Evolutionary conservation across 257 asterid species (phyloP), one percentile per base, ranked within the genome.

Genomic region (Solanum sejunctum): DNA sequence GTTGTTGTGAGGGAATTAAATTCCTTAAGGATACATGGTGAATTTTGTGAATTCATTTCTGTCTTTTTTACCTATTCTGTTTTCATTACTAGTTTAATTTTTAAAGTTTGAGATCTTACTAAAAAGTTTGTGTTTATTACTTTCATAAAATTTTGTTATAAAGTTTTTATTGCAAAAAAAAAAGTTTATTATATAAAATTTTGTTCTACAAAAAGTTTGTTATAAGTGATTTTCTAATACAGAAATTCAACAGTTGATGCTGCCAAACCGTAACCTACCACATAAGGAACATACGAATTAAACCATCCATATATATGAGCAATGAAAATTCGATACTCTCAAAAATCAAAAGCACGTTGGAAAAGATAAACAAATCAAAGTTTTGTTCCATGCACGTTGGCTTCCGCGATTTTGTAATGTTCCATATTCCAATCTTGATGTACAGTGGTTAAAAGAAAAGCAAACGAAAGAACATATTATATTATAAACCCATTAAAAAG

Each of bases 241-340:
- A 28, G 32, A 28, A 28, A 2, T 28, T 28, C 32, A 28, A 28
- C 32, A 21, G 36, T 60, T 61, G 69, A 21, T 61, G 36, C 72
- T 11, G 26, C 43, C 6, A 26, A 63, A 26, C 8, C 5, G 13
- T 71, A 71, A 8, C 21, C 43, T 12, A 23, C n/a, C 81, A 75
- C 21, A 23, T 3, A 21, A 21, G 60, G 43, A 51, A 51, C 61
- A 51, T 23, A 13, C 15, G 63, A 52, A 16, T 52, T 26, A 52
- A 6, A 47, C 26, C 28, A 52, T 78, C 64, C 82, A 47, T 54
- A 83, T 43, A 85, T 20, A 67, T 87, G 4, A 17, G 49, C 93
- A 90, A 90, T 86, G 61, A 88, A 80, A 86, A 21, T 61, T 85
- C 85, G 92, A 86, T 93, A 92, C 82, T 88, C 80, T 78, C 89